Conservation (phyloP, 768 basidiomycete species). For the Hericium erinaceus region DNA sequence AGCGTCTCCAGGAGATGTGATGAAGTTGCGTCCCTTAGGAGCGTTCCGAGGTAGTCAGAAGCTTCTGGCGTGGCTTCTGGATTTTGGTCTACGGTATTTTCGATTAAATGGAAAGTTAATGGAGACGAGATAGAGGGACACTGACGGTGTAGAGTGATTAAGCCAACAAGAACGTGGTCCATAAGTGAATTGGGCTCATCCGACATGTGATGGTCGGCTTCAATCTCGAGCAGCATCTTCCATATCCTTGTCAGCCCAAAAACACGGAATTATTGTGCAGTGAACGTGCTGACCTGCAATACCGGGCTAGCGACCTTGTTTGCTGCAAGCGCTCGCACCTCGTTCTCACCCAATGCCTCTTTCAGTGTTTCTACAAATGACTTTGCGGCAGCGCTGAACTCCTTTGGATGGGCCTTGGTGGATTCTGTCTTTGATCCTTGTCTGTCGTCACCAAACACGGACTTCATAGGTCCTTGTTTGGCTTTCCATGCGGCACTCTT, state of each 20-base stretch:
- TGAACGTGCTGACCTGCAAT: conserved; percentile 43
- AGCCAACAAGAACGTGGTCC: conserved; percentile 71
- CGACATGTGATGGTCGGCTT: conserved; percentile 54
- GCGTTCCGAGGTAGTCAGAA: conserved; percentile 73
- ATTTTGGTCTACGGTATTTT: conserved; percentile 28
- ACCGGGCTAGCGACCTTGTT: conserved; percentile 72
- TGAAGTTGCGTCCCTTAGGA: conserved; percentile 79
- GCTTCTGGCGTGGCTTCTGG: conserved; percentile 31
- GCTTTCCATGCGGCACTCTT: conserved; percentile 78
- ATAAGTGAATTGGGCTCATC: conserved; percentile 63
- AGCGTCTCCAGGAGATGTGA: conserved; percentile 87
- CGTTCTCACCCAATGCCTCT: conserved; percentile 51
- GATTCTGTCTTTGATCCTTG: conserved; percentile 17
- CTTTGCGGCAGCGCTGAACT: conserved; percentile 37
- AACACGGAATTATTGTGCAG: conserved; percentile 1
- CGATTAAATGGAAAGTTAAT: no score
- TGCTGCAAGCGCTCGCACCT: conserved; percentile 67
- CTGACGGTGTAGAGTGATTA: conserved; percentile 59
- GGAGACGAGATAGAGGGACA: conserved; percentile 9
- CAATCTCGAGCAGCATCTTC: conserved; percentile 77
- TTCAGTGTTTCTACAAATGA: conserved; percentile 43
- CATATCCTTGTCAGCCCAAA: not conserved
- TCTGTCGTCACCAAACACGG: conserved; percentile 50
- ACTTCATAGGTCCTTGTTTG: conserved; percentile 72
- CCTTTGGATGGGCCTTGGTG: conserved; percentile 22